Percentiles rank a stretch among this genome's conserved stretches.
phyloP scores from a whole-genome alignment of 768 basidiomycete genomes.

The Cystofilobasidium capitatum region DNA sequence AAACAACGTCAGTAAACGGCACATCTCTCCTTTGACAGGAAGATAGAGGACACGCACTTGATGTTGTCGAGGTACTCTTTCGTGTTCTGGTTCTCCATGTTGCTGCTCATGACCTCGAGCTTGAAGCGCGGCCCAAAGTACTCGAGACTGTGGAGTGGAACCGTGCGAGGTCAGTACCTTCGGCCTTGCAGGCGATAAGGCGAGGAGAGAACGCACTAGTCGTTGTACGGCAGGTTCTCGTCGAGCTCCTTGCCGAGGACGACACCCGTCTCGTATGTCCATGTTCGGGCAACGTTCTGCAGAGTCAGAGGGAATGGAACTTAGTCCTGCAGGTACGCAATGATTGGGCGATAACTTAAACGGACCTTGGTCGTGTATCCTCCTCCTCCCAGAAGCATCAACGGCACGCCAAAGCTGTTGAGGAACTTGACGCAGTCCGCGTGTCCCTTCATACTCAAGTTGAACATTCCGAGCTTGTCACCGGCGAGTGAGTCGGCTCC shows the following conservation, averaged over 20 bases:
- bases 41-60: slow-evolving; percentile 45
- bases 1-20: slow-evolving; percentile 40
- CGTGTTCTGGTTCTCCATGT: slow-evolving; percentile 88
- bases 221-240: slow-evolving; percentile 40
- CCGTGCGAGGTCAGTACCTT: not conserved
- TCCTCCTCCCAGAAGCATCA: slow-evolving; percentile 87
- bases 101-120: slow-evolving; percentile 79
- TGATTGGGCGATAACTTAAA: not conserved
- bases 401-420: slow-evolving; percentile 67
- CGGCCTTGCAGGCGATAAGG: slow-evolving; percentile 45
- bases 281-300: slow-evolving; percentile 86
- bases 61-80: slow-evolving; percentile 72
- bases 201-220: slow-evolving; percentile 35
- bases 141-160: slow-evolving; percentile 70
- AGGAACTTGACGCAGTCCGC: slow-evolving; percentile 82
- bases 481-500: slow-evolving; percentile 92
- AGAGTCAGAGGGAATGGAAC: not conserved
- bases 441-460: slow-evolving; percentile 51
- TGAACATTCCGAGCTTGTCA: slow-evolving; percentile 51
- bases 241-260: slow-evolving; percentile 71
- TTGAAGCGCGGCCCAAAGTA: slow-evolving; percentile 95
- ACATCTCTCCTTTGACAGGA: not conserved
- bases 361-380: slow-evolving; percentile 67
- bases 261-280: slow-evolving; percentile 95
- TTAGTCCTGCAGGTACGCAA: not conserved